Percentiles rank a stretch among this genome's conserved stretches.
phyloP scores from a whole-genome alignment of 139 green algal species.

The Coccomyxa sp. region DNA sequence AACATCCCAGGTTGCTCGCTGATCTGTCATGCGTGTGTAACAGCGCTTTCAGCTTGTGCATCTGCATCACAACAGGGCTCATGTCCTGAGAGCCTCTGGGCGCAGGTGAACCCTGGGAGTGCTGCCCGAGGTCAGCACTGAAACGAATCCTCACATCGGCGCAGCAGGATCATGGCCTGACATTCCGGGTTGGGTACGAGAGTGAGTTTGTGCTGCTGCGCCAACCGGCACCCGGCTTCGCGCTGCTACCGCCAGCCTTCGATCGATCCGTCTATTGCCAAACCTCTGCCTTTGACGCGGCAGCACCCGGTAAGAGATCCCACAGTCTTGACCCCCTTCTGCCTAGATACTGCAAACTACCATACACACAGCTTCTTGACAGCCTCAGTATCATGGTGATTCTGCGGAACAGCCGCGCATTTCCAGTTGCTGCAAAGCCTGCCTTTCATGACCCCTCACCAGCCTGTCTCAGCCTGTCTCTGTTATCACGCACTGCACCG shows the following conservation, averaged over 20 bases:
- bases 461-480: neutral
- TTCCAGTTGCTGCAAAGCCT: too few relatives aligned
- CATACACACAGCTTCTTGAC: neutral
- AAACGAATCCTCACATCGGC: conserved; percentile 12
- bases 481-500: neutral
- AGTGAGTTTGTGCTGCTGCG: conserved; percentile 51
- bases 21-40: neutral
- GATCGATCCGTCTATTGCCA: conserved; percentile 40
- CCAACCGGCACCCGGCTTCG: neutral
- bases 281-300: conserved; percentile 21
- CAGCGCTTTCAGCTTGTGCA: neutral
- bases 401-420: too few relatives aligned
- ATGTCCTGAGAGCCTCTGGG: neutral
- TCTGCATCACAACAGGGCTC: neutral
- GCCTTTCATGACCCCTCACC: neutral
- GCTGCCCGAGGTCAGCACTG: conserved; percentile 40
- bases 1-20: neutral
- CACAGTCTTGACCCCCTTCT: neutral
- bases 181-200: conserved; percentile 38
- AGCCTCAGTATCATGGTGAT: too few relatives aligned
- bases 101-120: conserved; percentile 21
- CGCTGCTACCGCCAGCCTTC: conserved; percentile 8
- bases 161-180: conserved; percentile 8
- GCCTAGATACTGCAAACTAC: too few relatives aligned
- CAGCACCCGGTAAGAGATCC: conserved; percentile 21